phyloP scores from a whole-genome alignment of 2,329 filamentous ascomycete species.

The Acrocalymma vagum region DNA sequence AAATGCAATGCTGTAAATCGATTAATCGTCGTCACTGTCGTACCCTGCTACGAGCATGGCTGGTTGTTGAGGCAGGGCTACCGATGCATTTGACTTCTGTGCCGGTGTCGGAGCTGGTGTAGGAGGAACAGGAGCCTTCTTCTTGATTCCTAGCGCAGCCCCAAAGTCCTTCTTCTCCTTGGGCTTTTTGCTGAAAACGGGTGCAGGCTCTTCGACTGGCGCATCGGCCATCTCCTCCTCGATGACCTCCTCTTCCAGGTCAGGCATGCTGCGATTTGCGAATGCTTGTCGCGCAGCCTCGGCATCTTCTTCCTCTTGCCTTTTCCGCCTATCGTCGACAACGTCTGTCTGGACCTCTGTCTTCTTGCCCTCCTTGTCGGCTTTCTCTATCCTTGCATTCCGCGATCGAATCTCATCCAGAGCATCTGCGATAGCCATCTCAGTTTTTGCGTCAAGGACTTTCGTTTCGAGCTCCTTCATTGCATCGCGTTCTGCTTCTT shows the following conservation, averaged over 20 bases:
- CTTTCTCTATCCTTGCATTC: conserved; percentile 86
- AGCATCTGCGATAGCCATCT: conserved; percentile 97
- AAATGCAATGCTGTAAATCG: neutral
- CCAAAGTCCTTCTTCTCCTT: conserved; percentile 89
- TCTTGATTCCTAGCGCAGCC: conserved; percentile 81
- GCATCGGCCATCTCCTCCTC: conserved; percentile 53
- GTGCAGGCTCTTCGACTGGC: conserved; percentile 38
- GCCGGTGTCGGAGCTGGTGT: conserved; percentile 19
- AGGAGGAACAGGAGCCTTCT: conserved; percentile 29
- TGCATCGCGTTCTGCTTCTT: conserved; percentile 83
- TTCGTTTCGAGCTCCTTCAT: conserved; percentile 97
- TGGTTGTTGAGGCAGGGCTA: no score
- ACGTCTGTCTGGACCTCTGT: conserved; percentile 65
- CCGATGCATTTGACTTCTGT: conserved; percentile 30
- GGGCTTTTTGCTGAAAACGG: conserved; percentile 75
- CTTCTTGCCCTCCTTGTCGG: conserved; percentile 68
- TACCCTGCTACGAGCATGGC: conserved; percentile 38
- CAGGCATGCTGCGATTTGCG: conserved; percentile 49
- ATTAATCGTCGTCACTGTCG: conserved; percentile 37
- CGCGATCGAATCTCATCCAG: conserved; percentile 92
- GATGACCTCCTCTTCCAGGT: conserved; percentile 63
- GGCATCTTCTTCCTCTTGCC: conserved; percentile 81
- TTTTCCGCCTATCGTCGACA: conserved; percentile 64
- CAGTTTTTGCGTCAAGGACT: conserved; percentile 87
- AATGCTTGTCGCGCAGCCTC: conserved; percentile 85